phyloP scores from a whole-genome alignment of 352 stramenopile genomes.

The Globisporangium sylvaticum region DNA sequence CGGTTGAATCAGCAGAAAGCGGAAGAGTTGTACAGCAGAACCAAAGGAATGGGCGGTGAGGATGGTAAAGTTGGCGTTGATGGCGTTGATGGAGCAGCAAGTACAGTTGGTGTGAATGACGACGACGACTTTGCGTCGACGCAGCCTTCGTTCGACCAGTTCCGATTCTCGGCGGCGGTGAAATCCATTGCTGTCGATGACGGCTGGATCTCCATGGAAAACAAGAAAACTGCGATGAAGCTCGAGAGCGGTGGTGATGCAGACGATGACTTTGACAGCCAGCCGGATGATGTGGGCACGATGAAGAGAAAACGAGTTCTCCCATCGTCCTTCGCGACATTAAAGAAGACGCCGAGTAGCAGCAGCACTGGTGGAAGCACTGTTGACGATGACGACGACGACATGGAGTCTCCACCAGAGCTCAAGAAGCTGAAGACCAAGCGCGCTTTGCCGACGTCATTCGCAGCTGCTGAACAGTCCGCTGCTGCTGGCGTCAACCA shows the following conservation, averaged over 20 bases:
- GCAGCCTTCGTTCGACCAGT: slow-evolving; percentile 40
- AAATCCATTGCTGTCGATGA: slow-evolving; percentile 15
- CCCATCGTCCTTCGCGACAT: neutral
- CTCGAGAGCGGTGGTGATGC: neutral
- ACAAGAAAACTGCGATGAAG: slow-evolving; percentile 28
- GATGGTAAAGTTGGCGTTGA: neutral
- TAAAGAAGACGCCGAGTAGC: neutral
- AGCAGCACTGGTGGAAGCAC: neutral
- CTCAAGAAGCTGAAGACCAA: slow-evolving; percentile 18
- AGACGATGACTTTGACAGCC: slow-evolving; percentile 11
- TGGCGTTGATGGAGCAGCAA: neutral
- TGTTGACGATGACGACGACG: neutral
- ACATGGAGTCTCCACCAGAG: slow-evolving; percentile 7
- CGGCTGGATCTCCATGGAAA: slow-evolving; percentile 44
- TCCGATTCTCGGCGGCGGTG: slow-evolving; percentile 20
- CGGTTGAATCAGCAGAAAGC: slow-evolving; percentile 4
- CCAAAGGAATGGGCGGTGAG: neutral
- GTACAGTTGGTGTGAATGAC: slow-evolving; percentile 3
- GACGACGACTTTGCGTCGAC: slow-evolving; percentile 40
- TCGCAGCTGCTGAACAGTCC: slow-evolving; percentile 7
- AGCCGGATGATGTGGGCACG: neutral
- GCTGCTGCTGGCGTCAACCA: neutral
- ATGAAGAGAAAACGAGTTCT: slow-evolving; percentile 6
- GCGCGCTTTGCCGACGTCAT: slow-evolving; percentile 25
- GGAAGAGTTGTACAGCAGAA: slow-evolving; percentile 3